phyloP scores from a whole-genome alignment of 2,329 filamentous ascomycete species.

The Microcyclospora pomicola region DNA sequence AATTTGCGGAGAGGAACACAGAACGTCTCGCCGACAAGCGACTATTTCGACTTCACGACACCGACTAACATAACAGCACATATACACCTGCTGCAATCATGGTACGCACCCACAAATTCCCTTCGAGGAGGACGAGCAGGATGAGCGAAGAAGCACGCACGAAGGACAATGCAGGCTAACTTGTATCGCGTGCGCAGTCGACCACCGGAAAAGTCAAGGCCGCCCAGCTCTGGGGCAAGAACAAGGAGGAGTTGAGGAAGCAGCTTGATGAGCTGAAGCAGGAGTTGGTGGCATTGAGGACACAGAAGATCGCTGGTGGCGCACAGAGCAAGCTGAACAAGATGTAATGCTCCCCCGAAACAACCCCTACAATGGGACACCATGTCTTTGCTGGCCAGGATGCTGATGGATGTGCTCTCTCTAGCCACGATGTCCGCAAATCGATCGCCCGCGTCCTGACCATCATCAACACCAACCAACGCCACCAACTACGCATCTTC shows the following conservation, averaged over 20 bases:
- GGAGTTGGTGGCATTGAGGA: slow-evolving; percentile 90
- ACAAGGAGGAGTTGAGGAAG: slow-evolving; percentile 95
- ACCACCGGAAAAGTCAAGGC: slow-evolving; percentile 68
- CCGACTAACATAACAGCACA: not conserved
- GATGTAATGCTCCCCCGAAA: slow-evolving; percentile 49
- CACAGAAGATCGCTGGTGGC: slow-evolving; percentile 92
- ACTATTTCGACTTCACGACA: not conserved
- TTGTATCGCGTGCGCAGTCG: too few relatives aligned
- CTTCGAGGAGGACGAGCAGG: too few relatives aligned
- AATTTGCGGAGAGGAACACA: too few relatives aligned
- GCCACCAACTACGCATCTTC: slow-evolving; percentile 93
- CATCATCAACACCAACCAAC: slow-evolving; percentile 99
- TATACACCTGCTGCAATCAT: too few relatives aligned
- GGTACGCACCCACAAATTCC: too few relatives aligned
- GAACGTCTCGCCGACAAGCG: not conserved
- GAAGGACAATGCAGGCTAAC: too few relatives aligned
- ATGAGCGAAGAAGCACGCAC: too few relatives aligned
- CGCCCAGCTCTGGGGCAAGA: slow-evolving; percentile 95
- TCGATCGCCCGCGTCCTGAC: slow-evolving; percentile 97
- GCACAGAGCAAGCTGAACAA: slow-evolving; percentile 91
- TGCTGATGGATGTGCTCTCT: slow-evolving; percentile 2
- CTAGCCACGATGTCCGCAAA: slow-evolving; percentile 96
- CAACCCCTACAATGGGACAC: not conserved
- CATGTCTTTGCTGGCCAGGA: not conserved
- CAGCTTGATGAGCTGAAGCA: slow-evolving; percentile 91